Evolutionary conservation across 441 rosid genomes (phyloP).

Genomic region (Gossypium schwendimanii): DNA sequence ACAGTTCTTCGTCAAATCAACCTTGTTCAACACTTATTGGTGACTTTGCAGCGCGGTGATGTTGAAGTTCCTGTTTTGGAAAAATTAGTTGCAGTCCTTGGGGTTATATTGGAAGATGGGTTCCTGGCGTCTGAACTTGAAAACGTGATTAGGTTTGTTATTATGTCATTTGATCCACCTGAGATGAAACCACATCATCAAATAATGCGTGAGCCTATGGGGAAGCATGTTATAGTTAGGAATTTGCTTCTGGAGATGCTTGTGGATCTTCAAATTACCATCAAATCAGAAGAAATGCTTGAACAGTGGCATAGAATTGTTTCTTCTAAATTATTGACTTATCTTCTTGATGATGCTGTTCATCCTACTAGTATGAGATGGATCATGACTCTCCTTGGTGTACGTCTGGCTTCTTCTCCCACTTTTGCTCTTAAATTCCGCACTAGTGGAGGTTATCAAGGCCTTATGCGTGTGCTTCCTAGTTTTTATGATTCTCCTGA

Average conservation of each 20-base stretch:
- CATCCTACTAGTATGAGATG: constrained; percentile 99
- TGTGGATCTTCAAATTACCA: constrained; percentile 96
- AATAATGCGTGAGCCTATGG: constrained; percentile 80
- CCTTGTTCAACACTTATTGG: constrained; percentile 90
- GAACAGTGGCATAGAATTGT: constrained; percentile 99
- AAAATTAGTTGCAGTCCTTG: constrained; percentile 91
- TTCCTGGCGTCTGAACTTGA: constrained; percentile 94
- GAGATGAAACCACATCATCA: constrained; percentile 67
- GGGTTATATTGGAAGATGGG: constrained; percentile 97
- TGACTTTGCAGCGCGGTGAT: constrained; percentile 98
- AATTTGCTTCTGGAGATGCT: constrained; percentile 99
- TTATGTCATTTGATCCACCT: constrained; percentile 98
- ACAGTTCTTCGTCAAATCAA: constrained; percentile 89
- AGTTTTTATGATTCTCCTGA: constrained; percentile 99
- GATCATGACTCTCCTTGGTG: constrained; percentile 99
- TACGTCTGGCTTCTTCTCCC: constrained; percentile 87
- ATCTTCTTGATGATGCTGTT: constrained; percentile 98
- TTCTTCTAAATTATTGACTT: constrained; percentile 91
- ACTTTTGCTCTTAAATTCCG: constrained; percentile 95
- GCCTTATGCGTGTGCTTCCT: constrained; percentile 81
- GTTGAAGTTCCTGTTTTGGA: constrained; percentile 98
- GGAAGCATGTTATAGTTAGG: constrained; percentile 97
- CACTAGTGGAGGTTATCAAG: constrained; percentile 93
- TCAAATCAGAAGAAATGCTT: constrained; percentile 91
- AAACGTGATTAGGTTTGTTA: constrained; percentile 89